These are phyloP conservation scores for Fragaria nilgerrensis DNA, from an alignment of 306 rosid species.

Conservation along the genomic window DNA sequence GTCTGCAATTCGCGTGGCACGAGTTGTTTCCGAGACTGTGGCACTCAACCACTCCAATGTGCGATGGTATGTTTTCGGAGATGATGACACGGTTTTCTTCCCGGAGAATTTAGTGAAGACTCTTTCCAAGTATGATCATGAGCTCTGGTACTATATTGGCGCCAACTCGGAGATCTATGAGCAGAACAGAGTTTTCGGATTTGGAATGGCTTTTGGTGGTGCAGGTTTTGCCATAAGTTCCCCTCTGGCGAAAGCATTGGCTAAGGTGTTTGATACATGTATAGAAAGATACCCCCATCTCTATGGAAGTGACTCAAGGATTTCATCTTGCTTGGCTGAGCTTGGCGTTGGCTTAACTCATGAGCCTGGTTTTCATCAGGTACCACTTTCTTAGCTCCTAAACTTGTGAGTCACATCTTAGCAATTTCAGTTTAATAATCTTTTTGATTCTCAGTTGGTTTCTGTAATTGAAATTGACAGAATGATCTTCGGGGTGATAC, in stretches of 20 bases:
- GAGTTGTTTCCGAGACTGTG: constrained; percentile 66
- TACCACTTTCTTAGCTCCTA: constrained; percentile 9
- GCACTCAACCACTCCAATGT: constrained; percentile 56
- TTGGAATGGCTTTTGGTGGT: constrained; percentile 87
- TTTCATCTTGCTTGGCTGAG: constrained; percentile 73
- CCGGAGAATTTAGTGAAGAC: constrained; percentile 76
- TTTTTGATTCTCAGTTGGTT: constrained; percentile 1
- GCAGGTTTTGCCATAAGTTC: constrained; percentile 86
- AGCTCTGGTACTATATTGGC: constrained; percentile 85
- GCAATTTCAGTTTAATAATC: neutral
- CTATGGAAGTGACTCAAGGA: constrained; percentile 83
- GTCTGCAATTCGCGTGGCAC: constrained; percentile 75
- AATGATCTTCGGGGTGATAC: constrained; percentile 65
- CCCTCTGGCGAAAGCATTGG: constrained; percentile 57
- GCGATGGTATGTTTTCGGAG: constrained; percentile 92
- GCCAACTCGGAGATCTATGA: constrained; percentile 67
- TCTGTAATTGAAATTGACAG: constrained; percentile 33
- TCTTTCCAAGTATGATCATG: constrained; percentile 77
- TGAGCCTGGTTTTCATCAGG: constrained; percentile 99
- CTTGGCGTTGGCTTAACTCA: constrained; percentile 79
- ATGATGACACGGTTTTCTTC: constrained; percentile 81
- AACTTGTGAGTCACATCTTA: too few species aligned
- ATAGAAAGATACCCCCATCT: constrained; percentile 78
- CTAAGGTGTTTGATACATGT: constrained; percentile 74
- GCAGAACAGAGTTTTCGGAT: constrained; percentile 57